phyloP scores from a whole-genome alignment of 2,329 filamentous ascomycete species.

The Tolypocladium ovalisporum region DNA sequence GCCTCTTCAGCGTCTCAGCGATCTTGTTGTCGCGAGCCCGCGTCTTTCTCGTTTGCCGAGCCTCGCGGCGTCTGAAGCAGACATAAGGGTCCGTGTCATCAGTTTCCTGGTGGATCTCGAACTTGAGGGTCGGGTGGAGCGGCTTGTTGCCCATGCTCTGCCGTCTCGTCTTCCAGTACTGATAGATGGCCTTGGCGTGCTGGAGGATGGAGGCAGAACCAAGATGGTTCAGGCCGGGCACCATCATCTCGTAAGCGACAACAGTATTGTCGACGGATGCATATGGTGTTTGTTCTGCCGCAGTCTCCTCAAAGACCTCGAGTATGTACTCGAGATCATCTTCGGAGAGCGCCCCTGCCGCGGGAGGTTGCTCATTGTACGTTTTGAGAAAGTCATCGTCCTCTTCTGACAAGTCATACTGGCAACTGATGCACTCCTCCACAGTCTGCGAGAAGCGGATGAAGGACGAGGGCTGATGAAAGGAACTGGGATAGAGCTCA shows the following conservation, averaged over 20 bases:
- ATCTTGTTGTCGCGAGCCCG: constrained; percentile 87
- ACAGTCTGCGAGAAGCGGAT: constrained; percentile 98
- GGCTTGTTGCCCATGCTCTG: constrained; percentile 56
- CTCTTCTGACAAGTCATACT: constrained; percentile 90
- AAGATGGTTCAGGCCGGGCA: constrained; percentile 50
- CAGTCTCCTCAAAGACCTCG: constrained; percentile 87
- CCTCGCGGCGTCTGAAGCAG: constrained; percentile 91
- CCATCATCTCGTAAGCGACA: constrained; percentile 66
- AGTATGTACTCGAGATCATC: constrained; percentile 91
- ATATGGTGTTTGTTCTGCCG: constrained; percentile 73
- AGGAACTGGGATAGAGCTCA: constrained; percentile 68
- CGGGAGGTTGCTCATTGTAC: constrained; percentile 67
- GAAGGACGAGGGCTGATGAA: constrained; percentile 80
- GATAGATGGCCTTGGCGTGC: constrained; percentile 70
- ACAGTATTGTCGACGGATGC: constrained; percentile 83
- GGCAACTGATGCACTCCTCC: constrained; percentile 81
- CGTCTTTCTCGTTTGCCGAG: constrained; percentile 89
- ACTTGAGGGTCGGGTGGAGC: constrained; percentile 74
- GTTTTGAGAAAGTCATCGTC: constrained; percentile 77
- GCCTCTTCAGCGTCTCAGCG: constrained; percentile 84
- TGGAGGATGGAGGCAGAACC: constrained; percentile 36
- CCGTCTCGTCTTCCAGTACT: constrained; percentile 74
- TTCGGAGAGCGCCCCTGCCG: constrained; percentile 61
- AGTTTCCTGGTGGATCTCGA: constrained; percentile 86
- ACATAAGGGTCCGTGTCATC: constrained; percentile 97